Evolutionary conservation across 768 basidiomycete genomes (phyloP), one percentile per base, ranked within the genome.

Genomic region (Amanita fuliginea): DNA sequence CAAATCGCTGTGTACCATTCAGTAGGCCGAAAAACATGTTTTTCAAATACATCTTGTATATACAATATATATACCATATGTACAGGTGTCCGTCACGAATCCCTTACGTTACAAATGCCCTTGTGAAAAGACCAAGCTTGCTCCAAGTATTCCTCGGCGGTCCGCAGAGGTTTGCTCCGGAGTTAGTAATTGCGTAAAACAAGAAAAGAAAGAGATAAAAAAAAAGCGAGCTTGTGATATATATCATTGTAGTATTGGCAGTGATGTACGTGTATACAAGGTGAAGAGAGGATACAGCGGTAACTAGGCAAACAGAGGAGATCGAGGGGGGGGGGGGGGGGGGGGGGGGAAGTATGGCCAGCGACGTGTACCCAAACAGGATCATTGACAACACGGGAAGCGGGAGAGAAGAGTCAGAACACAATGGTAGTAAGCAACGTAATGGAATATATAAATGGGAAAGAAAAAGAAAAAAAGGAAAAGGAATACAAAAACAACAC

Each of bases 361-460:
- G 30, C 14, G 40, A 49, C 28, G 47, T 40, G 39, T 41, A 49
- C 47, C 47, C 47, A 42, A 42, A 42, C 40, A 49, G 26, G 32
- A 42, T 41, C 48, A 49, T 49, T 41, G 48, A 42, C 48, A 49
- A 49, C 32, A 42, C 48, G 42, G 42, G 30, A 19, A 2, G 36
- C 16, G 37, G 8, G 2, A 13, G 16, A 13, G 22, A 32, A 41
- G 14, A 9, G 44, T 46, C 34, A 46, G 44, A 34, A 46, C 19
- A 46, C 28, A 24, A 28, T 43, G 26, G 24, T 21, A 21, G n/a
- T 24, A 43, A 43, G 42, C 42, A 43, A 28, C 26, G 26, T 42
- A 22, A 14, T 35, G 19, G 19, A 46, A 46, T 32, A 44, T 28
- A 44, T 32, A 34, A 26, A 22, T 13, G 19, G n/a, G 19, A 6